Evolutionary conservation across 2,329 filamentous ascomycete species (phyloP), one percentile per base, ranked within the genome.

Genomic region (Fusarium sp.): DNA sequence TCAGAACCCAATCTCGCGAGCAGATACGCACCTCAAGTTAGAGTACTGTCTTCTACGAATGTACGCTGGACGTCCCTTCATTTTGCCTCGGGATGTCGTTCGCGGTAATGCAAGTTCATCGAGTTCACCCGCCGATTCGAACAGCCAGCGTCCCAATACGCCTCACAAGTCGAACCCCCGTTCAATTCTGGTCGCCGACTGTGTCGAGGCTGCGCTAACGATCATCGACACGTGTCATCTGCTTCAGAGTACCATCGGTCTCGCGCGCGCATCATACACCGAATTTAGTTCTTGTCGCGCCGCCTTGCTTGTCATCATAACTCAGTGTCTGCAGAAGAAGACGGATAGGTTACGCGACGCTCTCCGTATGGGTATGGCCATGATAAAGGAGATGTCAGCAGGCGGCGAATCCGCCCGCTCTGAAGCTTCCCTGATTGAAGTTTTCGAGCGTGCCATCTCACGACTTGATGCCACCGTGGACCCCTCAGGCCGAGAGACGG

Each of bases 261-360:
- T 84, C 48, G 82, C 82, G 6, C 78, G 81, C 27, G 80, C 82
- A 3, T 83, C 81, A 0, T 84, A 84, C 63, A 83, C 81, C 4
- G 82, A 85, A 60, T 84, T 84, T 65, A 83, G 80, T 66, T 80
- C 82, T 4, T 84, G 81, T 46, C 81, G 82, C 37, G 82, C 81
- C 9, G 82, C 82, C 9, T 72, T 84, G 6, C 74, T 84, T 3
- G 82, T 84, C 25, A 72, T 78, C 41, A 75, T 76, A 29, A 76
- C 75, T 2, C 75, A 77, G 43, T 77, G 75, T 39, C 66, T 77
- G 33, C 74, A 73, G 36, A 72, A 72, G 52, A 74, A 72, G 39
- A 76, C 75, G 10, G 75, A 77, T 47, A 65, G 71, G 29, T 75
- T 82, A 11, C 78, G 79, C 23, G 77, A 79, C 36, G 76, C 77